Conservation (phyloP, 352 stramenopile genomes). For the Thalassiosira exigua region DNA sequence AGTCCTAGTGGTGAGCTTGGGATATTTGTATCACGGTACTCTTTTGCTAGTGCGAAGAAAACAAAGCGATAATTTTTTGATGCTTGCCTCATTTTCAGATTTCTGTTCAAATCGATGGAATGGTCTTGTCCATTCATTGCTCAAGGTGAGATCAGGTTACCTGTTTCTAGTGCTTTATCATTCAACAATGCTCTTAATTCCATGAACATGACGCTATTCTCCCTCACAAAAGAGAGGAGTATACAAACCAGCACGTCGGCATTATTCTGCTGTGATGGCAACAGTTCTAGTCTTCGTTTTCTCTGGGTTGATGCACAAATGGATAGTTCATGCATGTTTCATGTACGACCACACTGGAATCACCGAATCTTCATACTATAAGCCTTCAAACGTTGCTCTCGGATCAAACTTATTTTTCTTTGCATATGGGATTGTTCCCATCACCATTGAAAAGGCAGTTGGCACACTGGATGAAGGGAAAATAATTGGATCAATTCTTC, state of each 20-base stretch:
- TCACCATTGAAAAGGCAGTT: constrained; percentile 56
- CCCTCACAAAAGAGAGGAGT: constrained; percentile 67
- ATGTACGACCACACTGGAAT: constrained; percentile 23
- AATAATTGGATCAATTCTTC: constrained; percentile 29
- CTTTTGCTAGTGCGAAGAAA: too few relatives aligned
- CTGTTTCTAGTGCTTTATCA: too few relatives aligned
- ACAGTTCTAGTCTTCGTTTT: constrained; percentile 63
- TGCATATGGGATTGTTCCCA: constrained; percentile 69
- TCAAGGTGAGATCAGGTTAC: too few relatives aligned
- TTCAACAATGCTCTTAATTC: too few relatives aligned
- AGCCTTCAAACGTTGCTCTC: constrained; percentile 28
- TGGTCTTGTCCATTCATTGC: constrained; percentile 47
- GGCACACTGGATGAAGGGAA: constrained; percentile 1
- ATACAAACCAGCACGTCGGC: constrained; percentile 63
- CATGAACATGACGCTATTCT: too few relatives aligned
- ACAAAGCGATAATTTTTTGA: too few relatives aligned
- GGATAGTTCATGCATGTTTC: constrained; percentile 44
- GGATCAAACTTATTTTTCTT: constrained; percentile 70
- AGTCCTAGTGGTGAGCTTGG: constrained; percentile 36
- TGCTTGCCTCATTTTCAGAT: too few relatives aligned
- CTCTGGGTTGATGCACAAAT: constrained; percentile 76
- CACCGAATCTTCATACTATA: too few relatives aligned
- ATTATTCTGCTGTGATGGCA: constrained; percentile 23
- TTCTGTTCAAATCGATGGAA: constrained; percentile 70
- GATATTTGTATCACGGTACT: too few relatives aligned